Conservation (phyloP, 495 filamentous ascomycete species). For the Chaetomium tenue region DNA sequence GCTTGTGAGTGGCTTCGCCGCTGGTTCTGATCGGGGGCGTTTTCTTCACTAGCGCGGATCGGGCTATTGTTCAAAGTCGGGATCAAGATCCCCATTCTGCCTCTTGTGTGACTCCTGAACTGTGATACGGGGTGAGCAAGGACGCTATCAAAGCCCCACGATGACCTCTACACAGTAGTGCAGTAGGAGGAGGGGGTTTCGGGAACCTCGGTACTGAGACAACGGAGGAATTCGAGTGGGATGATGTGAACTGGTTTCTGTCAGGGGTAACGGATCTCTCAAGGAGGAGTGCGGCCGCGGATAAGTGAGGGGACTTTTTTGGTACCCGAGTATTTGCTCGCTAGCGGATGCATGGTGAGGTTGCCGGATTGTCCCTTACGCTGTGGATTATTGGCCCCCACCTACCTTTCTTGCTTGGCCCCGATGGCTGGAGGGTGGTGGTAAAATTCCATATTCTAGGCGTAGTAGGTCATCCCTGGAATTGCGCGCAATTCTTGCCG, state of each 20-base stretch:
- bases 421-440: not conserved
- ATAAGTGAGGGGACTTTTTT: not conserved
- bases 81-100: not conserved
- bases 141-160: too few species aligned
- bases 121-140: too few species aligned
- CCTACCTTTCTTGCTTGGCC: not conserved
- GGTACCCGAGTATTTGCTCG: not conserved
- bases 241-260: too few species aligned
- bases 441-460: not conserved
- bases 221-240: too few species aligned
- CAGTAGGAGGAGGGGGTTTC: too few species aligned
- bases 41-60: not conserved
- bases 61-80: not conserved
- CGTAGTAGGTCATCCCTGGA: not conserved
- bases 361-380: not conserved
- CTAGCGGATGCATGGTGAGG: not conserved
- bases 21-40: not conserved
- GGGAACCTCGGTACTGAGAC: too few species aligned
- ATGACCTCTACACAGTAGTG: too few species aligned
- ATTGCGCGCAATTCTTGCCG: not conserved
- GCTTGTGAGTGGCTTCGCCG: constrained; percentile 16
- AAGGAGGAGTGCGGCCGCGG: not conserved
- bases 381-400: not conserved
- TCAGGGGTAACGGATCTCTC: too few species aligned
- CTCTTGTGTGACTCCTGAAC: not conserved